Base-by-base conservation (phyloP, 108 stramenopile genomes). In the Poteriospumella lacustris region DNA sequence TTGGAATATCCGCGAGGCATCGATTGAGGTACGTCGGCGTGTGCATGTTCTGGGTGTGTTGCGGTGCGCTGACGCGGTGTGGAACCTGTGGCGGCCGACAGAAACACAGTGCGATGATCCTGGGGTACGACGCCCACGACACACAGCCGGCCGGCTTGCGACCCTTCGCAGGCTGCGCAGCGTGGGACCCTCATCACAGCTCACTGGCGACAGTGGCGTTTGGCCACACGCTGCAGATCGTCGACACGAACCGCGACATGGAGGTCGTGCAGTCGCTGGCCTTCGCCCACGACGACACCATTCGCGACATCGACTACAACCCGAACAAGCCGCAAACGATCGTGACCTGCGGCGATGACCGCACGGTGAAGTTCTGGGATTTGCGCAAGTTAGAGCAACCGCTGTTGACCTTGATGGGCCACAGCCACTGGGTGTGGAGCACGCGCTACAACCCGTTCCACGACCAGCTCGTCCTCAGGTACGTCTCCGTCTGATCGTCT, bases 351-450 rank as follows among this genome's bases (percentile, higher is more conserved):
- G 95, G 95, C 24, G 89, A 92, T 76, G 98, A 99, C 78, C 90
- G 93, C 0, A 75, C 91, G 34, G 56, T 99, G 58, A 94, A 95
- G 78, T 95, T 99, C 80, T 99, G 96, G 95, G 97, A 99, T 87
- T 15, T 83, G 58, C 79, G 88, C 39, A 77, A 47, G 36, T 44
- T 79, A 36, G 68, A 82, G 44, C 39, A 44, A 9, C 83, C 83
- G 19, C 44, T 80, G 36, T 79, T 76, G 36, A 81, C 84, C 39
- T 83, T 94, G 1, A 90, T 91, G 29, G 94, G 92, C 38, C 96
- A 97, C 86, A 83, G 85, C 19, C 94, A 97, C 88, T 95, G 92
- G 93, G 79, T 81, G 33, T 88, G 85, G 15, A 70, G 77, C 56
- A 40, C 19, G 31, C 44, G 68, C 15, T 99, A 95, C 87, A 99